Base-by-base conservation (phyloP, 257 asterid species). In the Lithospermum erythrorhizon region DNA sequence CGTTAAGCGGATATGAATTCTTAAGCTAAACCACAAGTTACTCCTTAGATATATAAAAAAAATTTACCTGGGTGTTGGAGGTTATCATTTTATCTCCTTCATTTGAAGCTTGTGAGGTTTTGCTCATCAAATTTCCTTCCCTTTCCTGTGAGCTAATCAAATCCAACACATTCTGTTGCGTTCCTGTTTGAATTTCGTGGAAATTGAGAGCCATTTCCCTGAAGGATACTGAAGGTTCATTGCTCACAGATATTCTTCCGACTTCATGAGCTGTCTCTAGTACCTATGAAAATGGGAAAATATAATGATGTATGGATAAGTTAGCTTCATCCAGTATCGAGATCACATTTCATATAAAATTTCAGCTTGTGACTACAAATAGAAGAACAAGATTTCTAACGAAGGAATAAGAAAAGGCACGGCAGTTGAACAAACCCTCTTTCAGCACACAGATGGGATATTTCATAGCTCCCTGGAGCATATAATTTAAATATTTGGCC, bases 251-350 rank as follows among this genome's bases (percentile, higher is more conserved):
- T 69, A 83, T 62, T 83, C 95, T 75, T 25, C 95, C 87, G 9
- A 85, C 96, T 63, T 83, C 78, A 61, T 82, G 90, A 3, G 90
- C 94, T 1, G 95, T 81, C 69, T 87, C 96, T 81, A 83, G 69
- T 58, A 86, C 94, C 97, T 88, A 73, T 45, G 35, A 8, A 6
- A 1, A 17, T 52, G 56, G 21, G 22, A 6, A 6, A 52, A 9
- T 49, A n/a, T 35, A 11, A 52, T 52, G 25, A 52, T 41, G 15
- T 9, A 48, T 32, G 47, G 23, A 8, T 7, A 19, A 30, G 13
- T 37, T 20, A 35, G 17, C 63, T 30, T 59, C 6, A 59, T 21
- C 45, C 45, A 35, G 45, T 35, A 35, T 35, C 1, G 14, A 35
- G 14, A 35, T 27, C 30, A 27, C 30, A 27, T 27, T 6, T 27